A percentile compares a stretch with the other conserved stretches of the same genome.
Evolutionary conservation across 371 early-diverging fungal species (phyloP).

Genomic region (Sporodiniella umbellata): DNA sequence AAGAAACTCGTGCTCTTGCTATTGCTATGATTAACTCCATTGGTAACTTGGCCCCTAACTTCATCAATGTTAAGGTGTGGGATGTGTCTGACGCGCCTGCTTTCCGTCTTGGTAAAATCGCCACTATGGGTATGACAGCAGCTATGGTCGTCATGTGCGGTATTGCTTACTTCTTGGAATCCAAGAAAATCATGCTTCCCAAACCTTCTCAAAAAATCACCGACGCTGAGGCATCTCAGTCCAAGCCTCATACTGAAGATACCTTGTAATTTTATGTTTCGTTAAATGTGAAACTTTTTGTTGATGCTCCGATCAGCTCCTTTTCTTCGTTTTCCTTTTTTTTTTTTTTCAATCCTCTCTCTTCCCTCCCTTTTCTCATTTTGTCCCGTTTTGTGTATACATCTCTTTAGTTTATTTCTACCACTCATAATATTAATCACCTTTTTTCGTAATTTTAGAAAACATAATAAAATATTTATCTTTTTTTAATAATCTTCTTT

Average conservation of each 20-base stretch:
- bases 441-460: no score
- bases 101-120: constrained; percentile 36
- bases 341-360: neutral
- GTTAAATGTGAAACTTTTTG: no score
- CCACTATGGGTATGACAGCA: constrained; percentile 30
- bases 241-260: constrained; percentile 11
- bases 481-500: no score
- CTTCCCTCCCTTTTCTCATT: neutral
- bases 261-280: constrained; percentile 10
- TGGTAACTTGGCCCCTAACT: constrained; percentile 39
- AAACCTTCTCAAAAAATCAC: constrained; percentile 26
- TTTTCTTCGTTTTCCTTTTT: neutral
- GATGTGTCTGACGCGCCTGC: constrained; percentile 21
- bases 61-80: constrained; percentile 36
- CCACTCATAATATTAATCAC: no score
- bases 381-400: no score
- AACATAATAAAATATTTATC: no score
- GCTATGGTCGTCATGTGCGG: constrained; percentile 22
- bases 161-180: constrained; percentile 16
- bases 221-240: constrained; percentile 21
- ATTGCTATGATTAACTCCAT: constrained; percentile 37
- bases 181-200: constrained; percentile 27
- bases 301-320: neutral
- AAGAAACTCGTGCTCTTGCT: constrained; percentile 32
- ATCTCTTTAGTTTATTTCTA: no score